Evolutionary conservation across 176 grass and related monocot species (phyloP).

Genomic region (Bromus sterilis): DNA sequence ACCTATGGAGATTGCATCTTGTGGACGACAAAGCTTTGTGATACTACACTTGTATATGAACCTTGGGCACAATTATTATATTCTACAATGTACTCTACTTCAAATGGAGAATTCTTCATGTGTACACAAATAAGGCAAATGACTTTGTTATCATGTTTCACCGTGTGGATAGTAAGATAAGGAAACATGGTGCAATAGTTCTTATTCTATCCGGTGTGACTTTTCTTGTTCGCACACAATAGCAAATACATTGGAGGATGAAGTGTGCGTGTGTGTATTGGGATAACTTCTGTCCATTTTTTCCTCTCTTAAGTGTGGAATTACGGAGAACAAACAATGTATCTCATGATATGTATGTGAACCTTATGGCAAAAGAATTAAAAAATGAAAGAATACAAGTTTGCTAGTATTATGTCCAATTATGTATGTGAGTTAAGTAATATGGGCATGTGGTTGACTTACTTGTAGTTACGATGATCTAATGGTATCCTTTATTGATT

Average conservation of each 20-base stretch:
- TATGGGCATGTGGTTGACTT: background rate
- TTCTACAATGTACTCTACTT: background rate
- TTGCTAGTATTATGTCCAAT: background rate
- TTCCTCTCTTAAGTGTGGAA: background rate
- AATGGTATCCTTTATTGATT: background rate
- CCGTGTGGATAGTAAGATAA: background rate
- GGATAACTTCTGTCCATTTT: background rate
- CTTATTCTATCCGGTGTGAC: background rate
- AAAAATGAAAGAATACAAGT: background rate
- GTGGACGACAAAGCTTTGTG: too few relatives aligned
- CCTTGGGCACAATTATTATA: background rate
- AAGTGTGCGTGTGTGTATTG: background rate
- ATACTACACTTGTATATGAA: background rate
- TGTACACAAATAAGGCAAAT: background rate
- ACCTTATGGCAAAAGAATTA: too few relatives aligned
- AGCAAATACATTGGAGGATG: background rate
- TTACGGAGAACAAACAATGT: background rate
- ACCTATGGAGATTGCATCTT: too few relatives aligned
- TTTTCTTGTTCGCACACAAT: background rate
- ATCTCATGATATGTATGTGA: too few relatives aligned
- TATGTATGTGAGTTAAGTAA: background rate
- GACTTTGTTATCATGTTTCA: background rate
- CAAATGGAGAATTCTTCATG: background rate
- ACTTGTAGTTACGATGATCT: background rate
- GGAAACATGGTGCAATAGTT: background rate